Evolutionary conservation across 2,329 filamentous ascomycete species (phyloP).

Genomic region (Elsinoe perseae): DNA sequence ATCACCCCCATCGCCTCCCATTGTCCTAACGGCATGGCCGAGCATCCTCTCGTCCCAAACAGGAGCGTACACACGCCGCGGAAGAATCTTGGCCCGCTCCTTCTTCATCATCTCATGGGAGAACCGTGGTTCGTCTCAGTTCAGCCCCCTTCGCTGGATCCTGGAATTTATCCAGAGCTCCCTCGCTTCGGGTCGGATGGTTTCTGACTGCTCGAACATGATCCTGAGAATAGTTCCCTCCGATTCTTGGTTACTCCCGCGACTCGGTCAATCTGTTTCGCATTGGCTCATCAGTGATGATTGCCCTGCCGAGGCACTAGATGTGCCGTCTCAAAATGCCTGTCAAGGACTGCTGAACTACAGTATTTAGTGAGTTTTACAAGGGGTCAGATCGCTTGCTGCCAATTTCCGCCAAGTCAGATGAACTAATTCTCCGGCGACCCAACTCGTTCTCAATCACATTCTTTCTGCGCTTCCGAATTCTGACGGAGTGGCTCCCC

Average conservation of each 20-base stretch:
- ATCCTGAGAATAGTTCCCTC: too few species aligned
- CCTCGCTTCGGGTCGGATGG: too few species aligned
- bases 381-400: not conserved
- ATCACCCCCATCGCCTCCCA: not conserved
- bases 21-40: not conserved
- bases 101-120: not conserved
- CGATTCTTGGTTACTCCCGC: too few species aligned
- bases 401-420: not conserved
- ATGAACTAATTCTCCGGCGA: constrained; percentile 3
- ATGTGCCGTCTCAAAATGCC: not conserved
- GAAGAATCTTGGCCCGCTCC: not conserved
- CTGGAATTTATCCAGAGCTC: not conserved
- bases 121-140: not conserved
- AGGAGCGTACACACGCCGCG: not conserved
- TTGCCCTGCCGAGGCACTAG: not conserved
- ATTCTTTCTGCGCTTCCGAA: not conserved
- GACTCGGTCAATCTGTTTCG: too few species aligned
- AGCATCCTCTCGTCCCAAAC: constrained; percentile 3
- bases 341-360: not conserved
- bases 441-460: constrained; percentile 1
- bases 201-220: too few species aligned
- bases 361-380: not conserved
- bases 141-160: too few species aligned
- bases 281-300: too few species aligned
- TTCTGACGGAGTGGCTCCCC: not conserved